A percentile compares a stretch with the other conserved stretches of the same genome.
Conservation (phyloP, 108 stramenopile species). For the Conticribra guillardii region DNA sequence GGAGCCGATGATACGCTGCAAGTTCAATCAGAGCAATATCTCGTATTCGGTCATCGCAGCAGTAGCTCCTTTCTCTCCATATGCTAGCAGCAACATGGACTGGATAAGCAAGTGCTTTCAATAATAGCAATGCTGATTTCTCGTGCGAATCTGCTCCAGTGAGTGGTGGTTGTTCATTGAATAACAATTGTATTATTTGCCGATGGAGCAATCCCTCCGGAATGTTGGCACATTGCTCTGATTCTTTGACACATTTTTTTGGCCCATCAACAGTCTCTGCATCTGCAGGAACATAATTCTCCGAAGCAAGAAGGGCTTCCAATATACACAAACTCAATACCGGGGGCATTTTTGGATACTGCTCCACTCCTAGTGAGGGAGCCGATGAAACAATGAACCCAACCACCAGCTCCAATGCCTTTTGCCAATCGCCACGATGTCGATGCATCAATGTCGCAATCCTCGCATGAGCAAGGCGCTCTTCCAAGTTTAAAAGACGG, state of each 20-base stretch:
- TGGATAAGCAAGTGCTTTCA: slow-evolving; percentile 34
- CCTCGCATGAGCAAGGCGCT: slow-evolving; percentile 61
- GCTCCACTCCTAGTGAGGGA: slow-evolving; percentile 53
- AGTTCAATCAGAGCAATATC: slow-evolving; percentile 64
- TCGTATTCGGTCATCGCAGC: slow-evolving; percentile 65
- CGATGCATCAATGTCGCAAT: slow-evolving; percentile 53
- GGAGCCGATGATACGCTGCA: slow-evolving; percentile 49
- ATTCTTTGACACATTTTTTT: slow-evolving; percentile 2
- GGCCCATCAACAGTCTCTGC: too few species aligned
- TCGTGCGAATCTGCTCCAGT: neutral
- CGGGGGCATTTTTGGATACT: slow-evolving; percentile 68
- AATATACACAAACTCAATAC: slow-evolving; percentile 73
- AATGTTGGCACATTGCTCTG: neutral
- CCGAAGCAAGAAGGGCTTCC: slow-evolving; percentile 62
- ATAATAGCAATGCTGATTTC: slow-evolving; percentile 4
- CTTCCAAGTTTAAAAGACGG: slow-evolving; percentile 60
- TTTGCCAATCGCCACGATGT: slow-evolving; percentile 36
- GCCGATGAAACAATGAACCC: slow-evolving; percentile 63
- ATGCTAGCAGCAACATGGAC: slow-evolving; percentile 48
- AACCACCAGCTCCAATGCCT: slow-evolving; percentile 52
- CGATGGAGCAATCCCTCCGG: slow-evolving; percentile 29
- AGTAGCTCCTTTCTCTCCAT: slow-evolving; percentile 48
- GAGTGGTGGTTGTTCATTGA: neutral
- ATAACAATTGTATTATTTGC: slow-evolving; percentile 12
- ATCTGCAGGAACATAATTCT: slow-evolving; percentile 31